Base-by-base conservation (phyloP, 352 stramenopile genomes). In the Phytophthora syringae region DNA sequence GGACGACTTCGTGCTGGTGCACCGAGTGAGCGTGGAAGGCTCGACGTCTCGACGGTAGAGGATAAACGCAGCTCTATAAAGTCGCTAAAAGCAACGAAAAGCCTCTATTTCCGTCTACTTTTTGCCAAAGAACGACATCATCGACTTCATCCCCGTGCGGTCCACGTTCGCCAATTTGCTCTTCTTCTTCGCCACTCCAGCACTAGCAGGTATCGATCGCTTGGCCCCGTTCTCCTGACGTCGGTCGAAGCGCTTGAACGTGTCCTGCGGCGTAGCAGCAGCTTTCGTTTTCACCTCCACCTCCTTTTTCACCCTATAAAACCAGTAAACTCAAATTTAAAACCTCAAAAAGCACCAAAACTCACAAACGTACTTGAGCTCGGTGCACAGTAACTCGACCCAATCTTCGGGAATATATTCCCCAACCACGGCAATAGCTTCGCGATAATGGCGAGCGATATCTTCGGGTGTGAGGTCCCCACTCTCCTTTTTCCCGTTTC, bases 91-190 rank as follows among this genome's bases (percentile, higher is more conserved):
- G 47, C 53, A 52, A 53, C 32, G 22, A 28, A 20, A 47, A 18
- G 27, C 27, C 16, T 32, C 9, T 18, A n/a, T 21, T 21, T 25
- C n/a, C 9, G 30, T 36, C 57, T 81, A 88, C 28, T 95, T 93
- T 57, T 92, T 92, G 11, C 73, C 70, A 51, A 95, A 95, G 53
- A 95, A 95, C 2, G 85, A 93, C 40, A 79, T 88, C 20, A 95
- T 75, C 42, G 85, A 95, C 68, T 93, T 93, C 84, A 95, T 95
- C 18, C 87, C 84, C 9, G 80, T 74, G 45, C 82, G 76, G 37
- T 93, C 79, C 24, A 93, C 82, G 59, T 86, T 92, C 12, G 79
- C 85, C 39, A 93, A 65, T 45, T 93, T 93, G 70, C 81, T 92
- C 56, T 93, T 93, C 70, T 92, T 92, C 69, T 95, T 94, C 10